Percentiles rank a stretch among this genome's conserved stretches.
These are phyloP conservation scores for Ascomycota sp. DNA, from an alignment of 2,329 filamentous ascomycete genomes.

Conservation along the genomic window DNA sequence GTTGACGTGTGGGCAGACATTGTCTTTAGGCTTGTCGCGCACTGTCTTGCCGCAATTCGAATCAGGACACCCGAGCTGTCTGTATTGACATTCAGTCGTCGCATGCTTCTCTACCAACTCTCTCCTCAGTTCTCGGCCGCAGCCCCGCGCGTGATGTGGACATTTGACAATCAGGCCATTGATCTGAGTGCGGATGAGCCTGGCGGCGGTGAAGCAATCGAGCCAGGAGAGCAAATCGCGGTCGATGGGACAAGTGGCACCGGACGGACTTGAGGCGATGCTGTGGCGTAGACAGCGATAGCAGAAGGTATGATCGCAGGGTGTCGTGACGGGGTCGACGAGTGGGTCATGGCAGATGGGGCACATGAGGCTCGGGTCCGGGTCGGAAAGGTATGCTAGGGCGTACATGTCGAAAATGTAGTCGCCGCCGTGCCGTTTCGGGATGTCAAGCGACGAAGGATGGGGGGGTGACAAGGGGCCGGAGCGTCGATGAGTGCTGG, in stretches of 20 bases:
- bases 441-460: slow-evolving; percentile 18
- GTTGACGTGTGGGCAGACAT: slow-evolving; percentile 33
- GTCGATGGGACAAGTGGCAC: slow-evolving; percentile 35
- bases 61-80: slow-evolving; percentile 34
- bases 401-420: slow-evolving; percentile 23
- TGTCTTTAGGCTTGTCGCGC: slow-evolving; percentile 26
- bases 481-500: slow-evolving; percentile 10
- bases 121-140: slow-evolving; percentile 26
- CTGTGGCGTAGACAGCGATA: slow-evolving; percentile 29
- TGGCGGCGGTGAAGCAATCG: slow-evolving; percentile 20
- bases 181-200: slow-evolving; percentile 37
- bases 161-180: slow-evolving; percentile 38
- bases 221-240: slow-evolving; percentile 21
- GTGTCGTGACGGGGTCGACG: slow-evolving; percentile 37
- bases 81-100: slow-evolving; percentile 33
- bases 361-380: slow-evolving; percentile 27
- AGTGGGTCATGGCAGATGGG: slow-evolving; percentile 41
- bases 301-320: slow-evolving; percentile 47
- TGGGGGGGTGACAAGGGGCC: slow-evolving; percentile 16
- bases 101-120: slow-evolving; percentile 36
- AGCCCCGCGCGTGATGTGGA: slow-evolving; percentile 30
- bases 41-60: slow-evolving; percentile 29
- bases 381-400: slow-evolving; percentile 20
- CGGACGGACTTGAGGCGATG: slow-evolving; percentile 18
- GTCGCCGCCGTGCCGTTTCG: slow-evolving; percentile 15